Base-by-base conservation (phyloP, 257 asterid species). In the Fraxinus quadrangulata region DNA sequence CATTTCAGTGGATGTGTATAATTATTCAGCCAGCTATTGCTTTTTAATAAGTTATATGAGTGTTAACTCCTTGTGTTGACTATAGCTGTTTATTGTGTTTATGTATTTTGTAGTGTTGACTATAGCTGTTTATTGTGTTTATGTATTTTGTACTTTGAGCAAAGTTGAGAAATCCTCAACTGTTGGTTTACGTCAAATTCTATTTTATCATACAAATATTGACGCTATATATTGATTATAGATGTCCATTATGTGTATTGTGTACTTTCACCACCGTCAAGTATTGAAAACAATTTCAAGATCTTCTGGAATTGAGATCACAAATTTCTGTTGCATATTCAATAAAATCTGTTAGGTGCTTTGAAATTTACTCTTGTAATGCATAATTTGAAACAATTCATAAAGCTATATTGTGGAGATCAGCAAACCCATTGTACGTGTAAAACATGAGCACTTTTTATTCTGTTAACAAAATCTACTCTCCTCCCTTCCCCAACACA, bases 301-400 rank as follows among this genome's bases (percentile, higher is more conserved):
- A 5, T 10, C 67, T 26, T 61, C 24, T 61, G 31, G 67, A 61
- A 61, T 61, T 23, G 47, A 23, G 6, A 40, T 40, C 47, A 40
- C 47, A 40, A 40, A 1, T 40, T 10, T 40, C 14, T 40, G 14
- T 40, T 40, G 3, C 31, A 23, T 61, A 61, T 7, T 70, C 33
- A 17, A 37, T 45, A 49, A 65, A 10, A 77, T 80, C 71, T 51
- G 47, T 49, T 76, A 59, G 69, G 34, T 75, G 65, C 28, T 76
- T 77, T 66, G 54, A 5, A 72, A 30, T 73, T 70, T 59, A 69
- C 63, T 51, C 51, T 1, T 61, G 24, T 37, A 77, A 69, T 23
- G 26, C 63, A 79, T 76, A 54, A 13, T 67, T 36, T 28, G 39
- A 37, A 72, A 65, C 42, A 63, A 75, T 26, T 30, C 14, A 26